Evolutionary conservation across 345 rosid species (phyloP).

Genomic region (Hibiscus tridactylites): DNA sequence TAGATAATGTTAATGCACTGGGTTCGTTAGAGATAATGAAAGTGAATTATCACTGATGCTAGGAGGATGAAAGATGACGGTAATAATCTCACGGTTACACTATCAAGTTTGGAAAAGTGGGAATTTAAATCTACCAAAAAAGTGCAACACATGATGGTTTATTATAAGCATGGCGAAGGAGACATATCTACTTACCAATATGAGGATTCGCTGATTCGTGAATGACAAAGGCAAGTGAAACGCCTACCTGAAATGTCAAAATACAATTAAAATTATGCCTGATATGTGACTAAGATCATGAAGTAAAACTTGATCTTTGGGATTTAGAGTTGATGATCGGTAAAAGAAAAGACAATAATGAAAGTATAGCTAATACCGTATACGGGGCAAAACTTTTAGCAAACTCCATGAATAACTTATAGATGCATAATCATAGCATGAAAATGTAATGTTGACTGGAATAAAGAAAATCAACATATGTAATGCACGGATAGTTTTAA

Average conservation of each 20-base stretch:
- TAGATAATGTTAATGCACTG: not conserved
- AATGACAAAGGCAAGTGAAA: slow-evolving; percentile 93
- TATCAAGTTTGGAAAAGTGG: too few species aligned
- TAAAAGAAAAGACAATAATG: not conserved
- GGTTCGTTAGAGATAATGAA: not conserved
- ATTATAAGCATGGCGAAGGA: not conserved
- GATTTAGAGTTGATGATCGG: not conserved
- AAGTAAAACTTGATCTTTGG: not conserved
- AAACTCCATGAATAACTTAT: not conserved
- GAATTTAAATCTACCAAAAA: not conserved
- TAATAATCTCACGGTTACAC: not conserved
- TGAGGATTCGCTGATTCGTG: slow-evolving; percentile 99
- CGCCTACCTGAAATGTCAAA: slow-evolving; percentile 65
- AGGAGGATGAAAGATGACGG: not conserved
- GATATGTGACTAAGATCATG: not conserved
- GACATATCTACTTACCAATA: slow-evolving; percentile 53
- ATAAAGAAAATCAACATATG: not conserved
- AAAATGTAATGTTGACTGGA: not conserved
- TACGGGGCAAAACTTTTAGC: not conserved
- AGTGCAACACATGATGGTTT: not conserved
- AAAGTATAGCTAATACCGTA: not conserved
- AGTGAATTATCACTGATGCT: not conserved
- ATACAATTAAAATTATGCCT: slow-evolving; percentile 6
- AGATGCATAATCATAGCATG: not conserved
- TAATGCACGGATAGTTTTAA: not conserved